These are phyloP conservation scores for Diaporthe sp. DNA, from an alignment of 2,329 filamentous ascomycete species.

Conservation along the genomic window DNA sequence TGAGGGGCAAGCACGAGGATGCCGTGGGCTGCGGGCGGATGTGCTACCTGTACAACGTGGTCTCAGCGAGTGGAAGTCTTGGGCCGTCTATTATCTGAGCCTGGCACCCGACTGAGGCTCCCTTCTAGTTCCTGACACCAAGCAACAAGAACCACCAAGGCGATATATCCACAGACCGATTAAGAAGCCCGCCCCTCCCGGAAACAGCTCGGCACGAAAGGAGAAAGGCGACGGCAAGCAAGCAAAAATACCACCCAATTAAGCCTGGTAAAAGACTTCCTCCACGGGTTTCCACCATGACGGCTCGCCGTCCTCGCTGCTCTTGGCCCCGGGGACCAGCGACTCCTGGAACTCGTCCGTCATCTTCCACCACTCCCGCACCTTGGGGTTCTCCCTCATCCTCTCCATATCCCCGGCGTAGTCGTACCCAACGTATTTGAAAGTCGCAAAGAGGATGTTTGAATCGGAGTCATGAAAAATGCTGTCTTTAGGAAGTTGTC, in stretches of 20 bases:
- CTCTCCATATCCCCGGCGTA: constrained; percentile 82
- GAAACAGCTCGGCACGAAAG: neutral
- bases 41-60: neutral
- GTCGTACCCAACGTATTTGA: constrained; percentile 84
- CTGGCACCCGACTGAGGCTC: neutral
- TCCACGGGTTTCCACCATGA: constrained; percentile 79
- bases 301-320: constrained; percentile 71
- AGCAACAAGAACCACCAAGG: constrained; percentile 6
- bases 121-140: constrained; percentile 7
- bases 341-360: constrained; percentile 82
- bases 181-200: neutral
- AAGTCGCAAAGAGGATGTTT: constrained; percentile 78
- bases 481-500: constrained; percentile 65
- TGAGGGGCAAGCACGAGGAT: neutral
- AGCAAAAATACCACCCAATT: neutral
- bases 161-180: constrained; percentile 11
- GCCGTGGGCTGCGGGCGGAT: neutral
- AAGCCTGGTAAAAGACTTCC: constrained; percentile 76
- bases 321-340: constrained; percentile 70
- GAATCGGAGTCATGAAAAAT: constrained; percentile 78
- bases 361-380: constrained; percentile 85
- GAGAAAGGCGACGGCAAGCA: neutral
- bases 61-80: constrained; percentile 9
- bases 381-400: constrained; percentile 80
- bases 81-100: constrained; percentile 21